Base-by-base conservation (phyloP, 805 yeast genomes). In the Blastobotrys muscicola region DNA sequence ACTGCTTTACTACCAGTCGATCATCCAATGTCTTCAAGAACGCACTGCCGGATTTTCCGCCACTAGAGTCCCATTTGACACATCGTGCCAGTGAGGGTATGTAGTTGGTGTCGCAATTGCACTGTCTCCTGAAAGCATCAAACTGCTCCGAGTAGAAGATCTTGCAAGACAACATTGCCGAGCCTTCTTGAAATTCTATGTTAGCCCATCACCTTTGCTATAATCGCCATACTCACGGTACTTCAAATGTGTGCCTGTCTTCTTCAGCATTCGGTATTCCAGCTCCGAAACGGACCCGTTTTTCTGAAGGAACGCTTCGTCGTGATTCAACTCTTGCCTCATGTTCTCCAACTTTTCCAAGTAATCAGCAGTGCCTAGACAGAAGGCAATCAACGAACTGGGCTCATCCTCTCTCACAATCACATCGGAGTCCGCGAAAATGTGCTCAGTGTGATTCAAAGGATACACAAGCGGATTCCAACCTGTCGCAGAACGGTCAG, bases 401-500 rank as follows among this genome's bases (percentile, higher is more conserved):
- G 97, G 98, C 59, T 92, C 99, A 60, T 86, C 96, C 55, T 92
- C 99, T 41, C 98, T 69, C 8, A 92, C 90, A 45, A 92, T 80
- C 14, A 92, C 95, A 60, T 85, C 86, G 6, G 94, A 85, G 57
- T 94, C 97, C 13, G 85, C 86, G 67, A 92, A 92, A 1, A 90
- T 76, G 59, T 92, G 97, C 57, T 92, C 97, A 0, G 82, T 73
- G 0, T 87, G 73, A 2, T 64, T 72, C 43, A 89, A 68, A 1
- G 97, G 95, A 61, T 87, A 89, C 13, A 76, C 81, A 30, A 92
- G 67, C 0, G 96, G 94, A 51, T 85, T 87, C 97, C 97, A 94
- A 14, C 92, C 71, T 1, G 94, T 82, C 0, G 97, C 92, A 1
- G 97, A 85, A 55, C 98, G 69, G 63, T 92, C 97, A 1, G 97